A percentile compares a stretch with the other conserved stretches of the same genome.
Evolutionary conservation across 2,329 filamentous ascomycete genomes (phyloP).

Genomic region (Trichoderma hamatum): DNA sequence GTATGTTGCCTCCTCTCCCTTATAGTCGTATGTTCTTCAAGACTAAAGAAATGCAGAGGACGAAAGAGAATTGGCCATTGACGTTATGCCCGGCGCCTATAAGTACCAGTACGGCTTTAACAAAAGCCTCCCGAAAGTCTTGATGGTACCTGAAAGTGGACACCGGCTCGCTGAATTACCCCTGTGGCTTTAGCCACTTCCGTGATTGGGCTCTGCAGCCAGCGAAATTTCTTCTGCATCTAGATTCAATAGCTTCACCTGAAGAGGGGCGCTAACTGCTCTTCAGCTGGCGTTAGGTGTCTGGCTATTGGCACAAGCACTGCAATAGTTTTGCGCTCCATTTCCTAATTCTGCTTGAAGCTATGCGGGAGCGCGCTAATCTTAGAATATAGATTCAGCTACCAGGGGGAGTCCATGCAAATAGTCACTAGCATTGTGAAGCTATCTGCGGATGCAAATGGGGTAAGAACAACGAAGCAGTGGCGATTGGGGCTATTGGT

Average conservation of each 20-base stretch:
- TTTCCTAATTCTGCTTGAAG: constrained; percentile 1
- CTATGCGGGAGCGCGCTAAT: background rate
- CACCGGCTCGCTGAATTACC: background rate
- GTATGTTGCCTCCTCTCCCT: background rate
- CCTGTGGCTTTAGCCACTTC: constrained; percentile 9
- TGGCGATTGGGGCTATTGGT: background rate
- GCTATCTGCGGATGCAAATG: background rate
- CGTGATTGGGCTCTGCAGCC: background rate
- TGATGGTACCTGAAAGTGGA: background rate
- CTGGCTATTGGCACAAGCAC: constrained; percentile 17
- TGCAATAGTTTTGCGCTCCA: constrained; percentile 14
- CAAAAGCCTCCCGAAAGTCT: background rate
- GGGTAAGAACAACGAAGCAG: background rate
- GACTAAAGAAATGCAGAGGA: background rate
- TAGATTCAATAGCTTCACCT: constrained; percentile 20
- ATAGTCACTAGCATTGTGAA: background rate
- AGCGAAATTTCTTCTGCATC: background rate
- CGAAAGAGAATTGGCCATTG: background rate
- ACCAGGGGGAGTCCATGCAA: background rate
- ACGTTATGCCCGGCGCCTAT: background rate
- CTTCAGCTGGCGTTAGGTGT: constrained; percentile 9
- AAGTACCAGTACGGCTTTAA: background rate
- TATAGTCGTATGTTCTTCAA: background rate
- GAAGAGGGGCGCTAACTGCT: constrained; percentile 12
- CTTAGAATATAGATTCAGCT: constrained; percentile 5